Conservation (phyloP, 352 stramenopile species). For the Phytophthora fragariae region DNA sequence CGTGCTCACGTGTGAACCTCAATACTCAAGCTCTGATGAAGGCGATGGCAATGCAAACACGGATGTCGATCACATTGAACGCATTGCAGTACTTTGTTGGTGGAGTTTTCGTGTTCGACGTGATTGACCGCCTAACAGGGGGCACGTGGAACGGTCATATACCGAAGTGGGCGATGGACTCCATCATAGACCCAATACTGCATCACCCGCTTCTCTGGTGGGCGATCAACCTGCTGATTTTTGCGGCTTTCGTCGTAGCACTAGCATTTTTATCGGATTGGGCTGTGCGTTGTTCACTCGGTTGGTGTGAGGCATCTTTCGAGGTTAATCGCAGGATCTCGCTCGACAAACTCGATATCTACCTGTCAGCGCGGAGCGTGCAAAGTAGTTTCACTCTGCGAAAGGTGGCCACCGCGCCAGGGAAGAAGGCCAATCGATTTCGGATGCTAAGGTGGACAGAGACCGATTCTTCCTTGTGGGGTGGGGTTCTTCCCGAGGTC, state of each 20-base stretch:
- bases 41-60: constrained; percentile 75
- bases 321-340: constrained; percentile 63
- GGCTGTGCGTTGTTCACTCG: constrained; percentile 73
- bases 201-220: constrained; percentile 85
- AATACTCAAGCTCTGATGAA: constrained; percentile 91
- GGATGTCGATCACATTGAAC: constrained; percentile 78
- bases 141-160: constrained; percentile 93
- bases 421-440: constrained; percentile 78
- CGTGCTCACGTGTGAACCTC: constrained; percentile 89
- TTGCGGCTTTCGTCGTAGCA: constrained; percentile 59
- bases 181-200: constrained; percentile 56
- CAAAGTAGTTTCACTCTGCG: constrained; percentile 38
- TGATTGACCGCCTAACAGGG: constrained; percentile 95
- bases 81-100: constrained; percentile 94
- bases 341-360: constrained; percentile 34
- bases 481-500: constrained; percentile 78
- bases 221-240: constrained; percentile 90
- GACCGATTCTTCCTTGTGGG: constrained; percentile 85
- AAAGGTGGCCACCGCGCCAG: constrained; percentile 23
- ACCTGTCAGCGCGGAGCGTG: constrained; percentile 40
- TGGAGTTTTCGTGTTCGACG: constrained; percentile 94
- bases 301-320: constrained; percentile 88
- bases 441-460: constrained; percentile 92
- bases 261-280: constrained; percentile 58
- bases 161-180: constrained; percentile 66